phyloP scores from a whole-genome alignment of 116 monocot species.

The Trichopus zeylanicus region DNA sequence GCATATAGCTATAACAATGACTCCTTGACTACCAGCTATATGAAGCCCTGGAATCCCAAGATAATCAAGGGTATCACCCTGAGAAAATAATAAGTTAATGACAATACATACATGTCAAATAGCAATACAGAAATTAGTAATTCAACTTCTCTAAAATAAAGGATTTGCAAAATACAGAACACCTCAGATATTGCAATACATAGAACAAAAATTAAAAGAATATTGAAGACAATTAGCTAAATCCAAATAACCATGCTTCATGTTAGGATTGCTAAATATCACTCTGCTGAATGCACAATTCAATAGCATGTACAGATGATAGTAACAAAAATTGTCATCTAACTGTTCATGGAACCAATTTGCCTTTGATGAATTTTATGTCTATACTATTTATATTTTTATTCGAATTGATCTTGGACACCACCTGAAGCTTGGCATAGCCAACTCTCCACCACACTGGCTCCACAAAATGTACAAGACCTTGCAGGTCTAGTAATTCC shows the following conservation, averaged over 20 bases:
- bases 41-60: constrained; percentile 89
- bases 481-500: constrained; percentile 69
- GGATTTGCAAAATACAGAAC: not conserved
- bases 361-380: not conserved
- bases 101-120: not conserved
- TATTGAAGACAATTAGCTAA: not conserved
- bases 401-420: not conserved
- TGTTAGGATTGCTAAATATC: not conserved
- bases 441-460: constrained; percentile 99
- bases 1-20: constrained; percentile 90
- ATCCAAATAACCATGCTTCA: not conserved
- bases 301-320: not conserved
- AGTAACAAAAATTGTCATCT: not conserved
- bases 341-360: not conserved
- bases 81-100: not conserved
- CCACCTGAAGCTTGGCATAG: constrained; percentile 91
- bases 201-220: not conserved
- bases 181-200: not conserved
- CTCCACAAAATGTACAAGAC: constrained; percentile 79
- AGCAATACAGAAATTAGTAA: not conserved
- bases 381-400: not conserved
- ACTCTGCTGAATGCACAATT: not conserved
- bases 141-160: not conserved
- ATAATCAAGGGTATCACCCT: constrained; percentile 99
- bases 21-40: constrained; percentile 86